Percentiles rank a stretch among this genome's conserved stretches.
Evolutionary conservation across 306 rosid species (phyloP).

Genomic region (Lathyrus tuberosus): DNA sequence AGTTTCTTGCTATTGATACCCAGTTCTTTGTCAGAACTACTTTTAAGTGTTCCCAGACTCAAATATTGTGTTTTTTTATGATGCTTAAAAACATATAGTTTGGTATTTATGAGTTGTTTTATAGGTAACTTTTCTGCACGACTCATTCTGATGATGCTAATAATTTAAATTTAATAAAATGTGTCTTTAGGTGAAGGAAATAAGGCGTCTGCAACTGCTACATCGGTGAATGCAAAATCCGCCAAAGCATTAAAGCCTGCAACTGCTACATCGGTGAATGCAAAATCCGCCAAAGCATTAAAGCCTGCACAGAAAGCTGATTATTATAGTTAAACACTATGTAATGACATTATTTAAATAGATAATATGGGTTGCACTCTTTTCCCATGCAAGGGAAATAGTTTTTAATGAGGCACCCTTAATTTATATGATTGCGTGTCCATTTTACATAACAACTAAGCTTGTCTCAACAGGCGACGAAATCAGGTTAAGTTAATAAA

Average conservation of each 20-base stretch:
- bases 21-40: slow-evolving; percentile 6
- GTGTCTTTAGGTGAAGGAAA: slow-evolving; percentile 50
- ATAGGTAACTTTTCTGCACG: slow-evolving; percentile 12
- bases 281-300: slow-evolving; percentile 48
- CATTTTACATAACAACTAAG: no score
- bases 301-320: slow-evolving; percentile 54
- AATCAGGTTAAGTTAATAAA: no score
- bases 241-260: slow-evolving; percentile 47
- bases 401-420: no score
- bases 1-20: slow-evolving; percentile 4
- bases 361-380: no score
- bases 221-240: slow-evolving; percentile 46
- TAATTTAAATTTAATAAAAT: slow-evolving; percentile 28
- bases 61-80: slow-evolving; percentile 15
- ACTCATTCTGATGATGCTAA: slow-evolving; percentile 32
- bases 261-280: slow-evolving; percentile 34
- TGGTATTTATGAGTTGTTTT: slow-evolving; percentile 10
- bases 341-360: no score
- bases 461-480: no score
- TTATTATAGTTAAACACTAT: no score
- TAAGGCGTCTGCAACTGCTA: slow-evolving; percentile 46
- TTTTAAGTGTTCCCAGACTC: slow-evolving; percentile 7
- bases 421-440: no score
- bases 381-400: no score
- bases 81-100: slow-evolving; percentile 14